phyloP scores from a whole-genome alignment of 140 eudicot species.

The Oenanthe javanica region DNA sequence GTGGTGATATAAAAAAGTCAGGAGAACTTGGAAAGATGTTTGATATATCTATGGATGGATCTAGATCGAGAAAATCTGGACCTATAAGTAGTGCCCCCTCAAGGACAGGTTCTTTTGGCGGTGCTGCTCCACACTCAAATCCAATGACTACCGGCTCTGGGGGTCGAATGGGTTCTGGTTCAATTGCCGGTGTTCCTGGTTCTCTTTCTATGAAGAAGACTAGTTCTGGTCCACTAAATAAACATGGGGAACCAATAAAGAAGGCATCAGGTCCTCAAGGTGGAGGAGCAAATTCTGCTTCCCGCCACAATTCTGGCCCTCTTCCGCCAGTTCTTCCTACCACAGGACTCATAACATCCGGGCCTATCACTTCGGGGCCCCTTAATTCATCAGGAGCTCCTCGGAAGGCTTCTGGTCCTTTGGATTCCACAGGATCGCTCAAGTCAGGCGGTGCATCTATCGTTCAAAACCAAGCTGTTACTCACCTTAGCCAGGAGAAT shows the following conservation, averaged over 20 bases:
- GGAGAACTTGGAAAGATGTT: slow-evolving; percentile 76
- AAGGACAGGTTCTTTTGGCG: slow-evolving; percentile 53
- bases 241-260: slow-evolving; percentile 63
- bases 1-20: slow-evolving; percentile 64
- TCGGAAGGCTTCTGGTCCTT: slow-evolving; percentile 10
- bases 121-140: slow-evolving; percentile 35
- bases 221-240: slow-evolving; percentile 60
- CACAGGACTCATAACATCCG: slow-evolving; percentile 13
- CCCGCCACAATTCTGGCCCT: slow-evolving; percentile 16
- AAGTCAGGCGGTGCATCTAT: slow-evolving; percentile 1
- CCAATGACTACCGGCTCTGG: slow-evolving; percentile 38
- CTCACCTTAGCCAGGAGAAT: slow-evolving; percentile 9
- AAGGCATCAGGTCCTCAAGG: slow-evolving; percentile 58
- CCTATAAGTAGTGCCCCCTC: slow-evolving; percentile 47
- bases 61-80: slow-evolving; percentile 56
- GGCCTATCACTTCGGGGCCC: slow-evolving; percentile 14
- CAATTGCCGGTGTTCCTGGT: slow-evolving; percentile 30
- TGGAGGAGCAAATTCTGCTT: slow-evolving; percentile 9
- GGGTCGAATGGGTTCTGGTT: slow-evolving; percentile 28
- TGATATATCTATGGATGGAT: slow-evolving; percentile 34
- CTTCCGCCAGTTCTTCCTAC: slow-evolving; percentile 12
- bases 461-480: slow-evolving; percentile 8
- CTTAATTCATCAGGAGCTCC: slow-evolving; percentile 10
- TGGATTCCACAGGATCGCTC: slow-evolving; percentile 11
- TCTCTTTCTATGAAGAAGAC: slow-evolving; percentile 45